These are phyloP conservation scores for Melanomma pulvis-pyrius DNA, from an alignment of 495 filamentous ascomycete species.

Conservation along the genomic window DNA sequence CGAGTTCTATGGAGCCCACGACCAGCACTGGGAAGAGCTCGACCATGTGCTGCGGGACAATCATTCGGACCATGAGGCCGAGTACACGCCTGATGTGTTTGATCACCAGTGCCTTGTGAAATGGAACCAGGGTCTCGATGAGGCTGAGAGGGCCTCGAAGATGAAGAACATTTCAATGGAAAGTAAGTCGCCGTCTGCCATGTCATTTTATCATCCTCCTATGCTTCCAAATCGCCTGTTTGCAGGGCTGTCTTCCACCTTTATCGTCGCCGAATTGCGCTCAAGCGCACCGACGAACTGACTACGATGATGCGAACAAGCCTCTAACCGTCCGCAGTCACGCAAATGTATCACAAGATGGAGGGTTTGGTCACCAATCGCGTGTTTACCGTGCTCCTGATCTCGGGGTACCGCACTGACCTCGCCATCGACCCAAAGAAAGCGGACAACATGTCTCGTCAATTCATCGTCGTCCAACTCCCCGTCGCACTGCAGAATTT, in stretches of 20 bases:
- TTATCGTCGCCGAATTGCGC: too few species aligned
- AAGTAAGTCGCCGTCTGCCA: conserved; percentile 41
- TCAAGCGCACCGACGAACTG: too few species aligned
- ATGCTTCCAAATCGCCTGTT: background rate
- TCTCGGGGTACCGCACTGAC: conserved; percentile 11
- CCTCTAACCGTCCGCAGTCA: conserved; percentile 8
- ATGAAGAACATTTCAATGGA: conserved; percentile 55
- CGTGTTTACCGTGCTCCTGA: conserved; percentile 58
- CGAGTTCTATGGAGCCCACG: conserved; percentile 57
- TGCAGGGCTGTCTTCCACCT: too few species aligned
- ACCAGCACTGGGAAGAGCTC: conserved; percentile 66
- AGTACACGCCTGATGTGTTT: conserved; percentile 72
- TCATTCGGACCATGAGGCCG: conserved; percentile 69
- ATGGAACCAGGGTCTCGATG: conserved; percentile 56
- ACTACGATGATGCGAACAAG: background rate
- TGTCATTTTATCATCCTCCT: background rate
- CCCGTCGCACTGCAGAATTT: conserved; percentile 47
- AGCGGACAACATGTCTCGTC: background rate
- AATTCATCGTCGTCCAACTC: conserved; percentile 37
- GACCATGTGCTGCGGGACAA: conserved; percentile 57
- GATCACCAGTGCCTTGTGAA: conserved; percentile 54
- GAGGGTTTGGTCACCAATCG: conserved; percentile 55
- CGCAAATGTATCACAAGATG: conserved; percentile 57
- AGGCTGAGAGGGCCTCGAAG: conserved; percentile 47
- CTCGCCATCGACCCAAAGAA: background rate